Conservation (phyloP, 176 grass and related monocot genomes). For the Thalia dealbata region DNA sequence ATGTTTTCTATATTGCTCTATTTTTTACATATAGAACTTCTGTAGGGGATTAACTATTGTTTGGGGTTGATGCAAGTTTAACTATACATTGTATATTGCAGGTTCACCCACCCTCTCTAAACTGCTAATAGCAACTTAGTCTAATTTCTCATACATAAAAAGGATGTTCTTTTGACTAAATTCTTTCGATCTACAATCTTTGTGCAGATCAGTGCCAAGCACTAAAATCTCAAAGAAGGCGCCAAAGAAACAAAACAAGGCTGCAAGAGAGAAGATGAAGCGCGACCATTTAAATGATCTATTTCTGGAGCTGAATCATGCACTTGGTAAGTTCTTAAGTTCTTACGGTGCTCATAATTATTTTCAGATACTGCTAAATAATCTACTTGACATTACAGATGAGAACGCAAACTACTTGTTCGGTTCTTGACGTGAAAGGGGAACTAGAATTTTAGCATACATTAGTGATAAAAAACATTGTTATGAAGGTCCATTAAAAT, state of each 20-base stretch:
- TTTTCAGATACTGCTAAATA: not conserved
- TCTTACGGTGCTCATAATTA: not conserved
- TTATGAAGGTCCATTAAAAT: no score
- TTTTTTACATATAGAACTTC: no score
- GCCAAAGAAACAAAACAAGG: slow-evolving; percentile 22
- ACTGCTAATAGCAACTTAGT: no score
- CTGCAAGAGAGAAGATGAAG: slow-evolving; percentile 23
- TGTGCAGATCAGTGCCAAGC: slow-evolving; percentile 5
- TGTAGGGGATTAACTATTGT: no score
- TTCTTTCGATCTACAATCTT: not conserved
- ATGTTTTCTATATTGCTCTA: not conserved
- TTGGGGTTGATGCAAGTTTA: no score
- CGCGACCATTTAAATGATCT: slow-evolving; percentile 22
- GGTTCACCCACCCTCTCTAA: not conserved
- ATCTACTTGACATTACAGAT: not conserved
- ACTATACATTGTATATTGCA: not conserved
- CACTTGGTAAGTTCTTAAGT: slow-evolving; percentile 16
- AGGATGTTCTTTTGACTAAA: not conserved
- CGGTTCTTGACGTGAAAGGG: not conserved
- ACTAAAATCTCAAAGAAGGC: slow-evolving; percentile 7
- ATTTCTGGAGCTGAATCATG: slow-evolving; percentile 20
- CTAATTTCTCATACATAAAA: not conserved
- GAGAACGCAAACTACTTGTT: not conserved
- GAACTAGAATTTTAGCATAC: not conserved
- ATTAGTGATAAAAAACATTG: no score